These are phyloP conservation scores for Golovinomyces cichoracearum DNA, from an alignment of 2,329 filamentous ascomycete species.

Conservation along the genomic window DNA sequence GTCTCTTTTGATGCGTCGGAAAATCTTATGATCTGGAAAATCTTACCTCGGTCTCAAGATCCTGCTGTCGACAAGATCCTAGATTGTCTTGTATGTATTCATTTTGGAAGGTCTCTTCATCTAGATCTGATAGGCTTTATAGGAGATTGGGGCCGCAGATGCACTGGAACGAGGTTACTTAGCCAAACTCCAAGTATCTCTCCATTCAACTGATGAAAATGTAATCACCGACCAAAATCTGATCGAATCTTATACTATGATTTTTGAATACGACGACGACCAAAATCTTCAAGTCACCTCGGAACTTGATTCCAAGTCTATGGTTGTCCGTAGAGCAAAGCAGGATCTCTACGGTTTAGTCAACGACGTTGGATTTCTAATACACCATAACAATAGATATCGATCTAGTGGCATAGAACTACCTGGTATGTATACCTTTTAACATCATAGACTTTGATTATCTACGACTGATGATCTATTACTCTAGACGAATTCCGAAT, in stretches of 20 bases:
- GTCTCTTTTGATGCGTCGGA: conserved; percentile 3
- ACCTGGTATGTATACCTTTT: not conserved
- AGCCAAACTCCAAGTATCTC: conserved; percentile 9
- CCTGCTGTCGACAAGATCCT: conserved; percentile 9
- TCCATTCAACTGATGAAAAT: conserved; percentile 6
- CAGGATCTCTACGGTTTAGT: conserved; percentile 2
- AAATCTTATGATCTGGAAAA: conserved; percentile 4
- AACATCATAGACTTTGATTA: too few species aligned
- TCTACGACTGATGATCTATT: not conserved
- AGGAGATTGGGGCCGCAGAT: conserved; percentile 9
- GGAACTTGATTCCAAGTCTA: not conserved
- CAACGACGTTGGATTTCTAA: conserved; percentile 2
- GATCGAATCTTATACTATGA: conserved; percentile 10
- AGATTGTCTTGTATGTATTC: conserved; percentile 8
- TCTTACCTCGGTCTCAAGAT: conserved; percentile 6
- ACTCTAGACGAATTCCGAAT: conserved; percentile 1
- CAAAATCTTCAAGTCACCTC: conserved; percentile 1
- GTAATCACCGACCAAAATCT: conserved; percentile 4
- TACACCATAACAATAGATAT: conserved; percentile 2
- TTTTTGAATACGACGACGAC: conserved; percentile 7
- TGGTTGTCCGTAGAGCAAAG: conserved; percentile 2
- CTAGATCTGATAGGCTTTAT: conserved; percentile 1
- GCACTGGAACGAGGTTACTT: conserved; percentile 8
- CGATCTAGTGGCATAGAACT: not conserved
- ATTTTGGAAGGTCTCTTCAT: not conserved